Evolutionary conservation across 2,329 filamentous ascomycete species (phyloP).

Genomic region (Fusarium denticulatum): DNA sequence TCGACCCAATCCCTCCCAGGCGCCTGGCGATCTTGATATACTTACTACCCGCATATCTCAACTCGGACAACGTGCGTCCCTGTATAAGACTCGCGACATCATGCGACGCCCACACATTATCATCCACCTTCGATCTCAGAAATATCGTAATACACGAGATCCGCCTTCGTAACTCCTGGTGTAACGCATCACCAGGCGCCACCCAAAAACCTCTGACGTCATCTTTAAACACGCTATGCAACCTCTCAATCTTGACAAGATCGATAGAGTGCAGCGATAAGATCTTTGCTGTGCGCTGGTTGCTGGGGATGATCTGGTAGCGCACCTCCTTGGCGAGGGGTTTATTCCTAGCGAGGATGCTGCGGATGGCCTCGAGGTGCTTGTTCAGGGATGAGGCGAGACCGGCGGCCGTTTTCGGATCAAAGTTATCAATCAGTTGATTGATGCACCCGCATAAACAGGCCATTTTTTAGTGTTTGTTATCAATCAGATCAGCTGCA

Average conservation of each 20-base stretch:
- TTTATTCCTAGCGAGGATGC: conserved; percentile 44
- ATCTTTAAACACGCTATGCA: conserved; percentile 19
- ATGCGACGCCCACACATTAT: conserved; percentile 29
- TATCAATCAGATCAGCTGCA: not conserved
- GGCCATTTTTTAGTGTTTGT: conserved; percentile 1
- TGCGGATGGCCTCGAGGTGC: conserved; percentile 41
- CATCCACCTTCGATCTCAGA: conserved; percentile 42
- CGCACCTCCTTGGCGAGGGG: conserved; percentile 43
- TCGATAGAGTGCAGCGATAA: conserved; percentile 37
- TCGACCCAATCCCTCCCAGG: conserved; percentile 43
- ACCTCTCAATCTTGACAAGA: conserved; percentile 5
- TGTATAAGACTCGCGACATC: conserved; percentile 35
- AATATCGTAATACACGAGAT: conserved; percentile 46
- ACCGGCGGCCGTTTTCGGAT: conserved; percentile 33
- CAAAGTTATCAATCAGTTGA: conserved; percentile 35
- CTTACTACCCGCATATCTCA: conserved; percentile 48
- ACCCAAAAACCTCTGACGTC: conserved; percentile 43
- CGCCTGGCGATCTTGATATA: conserved; percentile 48
- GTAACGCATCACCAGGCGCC: conserved; percentile 1
- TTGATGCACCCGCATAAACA: conserved; percentile 42
- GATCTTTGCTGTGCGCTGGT: conserved; percentile 46
- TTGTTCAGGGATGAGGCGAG: conserved; percentile 41
- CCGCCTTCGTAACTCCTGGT: conserved; percentile 43
- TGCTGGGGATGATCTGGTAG: conserved; percentile 45
- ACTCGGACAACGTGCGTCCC: conserved; percentile 38